phyloP scores from a whole-genome alignment of 371 early-diverging fungal genomes.

The Syncephalis plumigaleata region DNA sequence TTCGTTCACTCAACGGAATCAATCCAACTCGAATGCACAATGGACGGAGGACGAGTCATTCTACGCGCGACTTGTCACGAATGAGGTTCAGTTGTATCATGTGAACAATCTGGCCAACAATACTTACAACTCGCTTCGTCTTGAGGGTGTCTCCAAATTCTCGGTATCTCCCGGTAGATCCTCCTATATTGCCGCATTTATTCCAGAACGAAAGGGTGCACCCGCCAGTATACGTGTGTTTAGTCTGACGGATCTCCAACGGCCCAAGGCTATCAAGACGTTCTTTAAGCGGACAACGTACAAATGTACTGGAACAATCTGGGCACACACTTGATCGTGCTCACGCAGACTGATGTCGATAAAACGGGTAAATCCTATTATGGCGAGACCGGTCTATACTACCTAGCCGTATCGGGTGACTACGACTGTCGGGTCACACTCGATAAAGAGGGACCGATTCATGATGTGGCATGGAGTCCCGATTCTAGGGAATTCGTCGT shows the following conservation, averaged over 20 bases:
- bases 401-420: constrained; percentile 76
- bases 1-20: constrained; percentile 63
- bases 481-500: constrained; percentile 90
- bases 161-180: constrained; percentile 78
- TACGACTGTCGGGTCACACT: constrained; percentile 77
- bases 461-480: constrained; percentile 91
- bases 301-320: constrained; percentile 85
- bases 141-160: constrained; percentile 66
- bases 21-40: constrained; percentile 65
- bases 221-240: constrained; percentile 72
- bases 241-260: constrained; percentile 50
- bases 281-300: constrained; percentile 85
- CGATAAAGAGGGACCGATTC: constrained; percentile 85
- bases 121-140: constrained; percentile 36
- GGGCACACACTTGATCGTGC: constrained; percentile 77
- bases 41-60: constrained; percentile 86
- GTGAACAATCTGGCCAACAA: constrained; percentile 43
- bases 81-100: constrained; percentile 80
- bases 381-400: constrained; percentile 90
- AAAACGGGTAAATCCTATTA: constrained; percentile 91
- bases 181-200: constrained; percentile 73
- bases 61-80: constrained; percentile 69
- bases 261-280: constrained; percentile 69
- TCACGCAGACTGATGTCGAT: constrained; percentile 90
- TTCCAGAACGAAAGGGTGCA: constrained; percentile 65